phyloP scores from a whole-genome alignment of 495 filamentous ascomycete genomes.

The Collariella sp. region DNA sequence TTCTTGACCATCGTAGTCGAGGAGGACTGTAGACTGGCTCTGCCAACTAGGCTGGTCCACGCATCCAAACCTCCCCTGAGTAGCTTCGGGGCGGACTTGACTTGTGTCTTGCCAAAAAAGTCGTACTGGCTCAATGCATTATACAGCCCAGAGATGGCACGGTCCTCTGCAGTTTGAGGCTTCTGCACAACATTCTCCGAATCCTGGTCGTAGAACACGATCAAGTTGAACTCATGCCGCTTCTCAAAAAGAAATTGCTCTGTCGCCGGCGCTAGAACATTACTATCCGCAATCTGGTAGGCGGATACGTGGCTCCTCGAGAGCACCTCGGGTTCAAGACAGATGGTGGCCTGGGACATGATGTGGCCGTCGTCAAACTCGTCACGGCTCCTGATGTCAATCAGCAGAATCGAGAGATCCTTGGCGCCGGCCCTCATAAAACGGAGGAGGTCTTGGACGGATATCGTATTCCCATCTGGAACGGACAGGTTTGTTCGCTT shows the following conservation, averaged over 20 bases:
- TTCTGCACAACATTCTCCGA: conserved; percentile 41
- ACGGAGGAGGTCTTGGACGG: conserved; percentile 53
- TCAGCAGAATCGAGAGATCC: conserved; percentile 58
- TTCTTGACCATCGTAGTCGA: conserved; percentile 10
- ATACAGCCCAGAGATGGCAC: conserved; percentile 58
- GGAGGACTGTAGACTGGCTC: conserved; percentile 48
- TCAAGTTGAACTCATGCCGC: conserved; percentile 70
- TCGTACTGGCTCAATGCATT: conserved; percentile 77
- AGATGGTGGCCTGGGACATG: conserved; percentile 69
- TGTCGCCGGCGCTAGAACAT: conserved; percentile 65
- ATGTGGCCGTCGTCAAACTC: conserved; percentile 86
- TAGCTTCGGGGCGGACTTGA: conserved; percentile 57
- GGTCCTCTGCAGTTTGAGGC: conserved; percentile 38
- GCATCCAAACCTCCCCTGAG: conserved; percentile 74
- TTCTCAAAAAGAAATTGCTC: conserved; percentile 69
- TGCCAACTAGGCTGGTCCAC: conserved; percentile 73
- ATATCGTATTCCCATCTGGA: conserved; percentile 55
- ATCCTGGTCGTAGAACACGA: conserved; percentile 82
- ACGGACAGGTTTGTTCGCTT: conserved; percentile 30
- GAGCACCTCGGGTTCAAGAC: conserved; percentile 74
- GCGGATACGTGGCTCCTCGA: conserved; percentile 72
- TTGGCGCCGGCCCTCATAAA: conserved; percentile 45
- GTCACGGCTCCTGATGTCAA: conserved; percentile 77
- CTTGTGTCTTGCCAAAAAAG: conserved; percentile 52
- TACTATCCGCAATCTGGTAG: conserved; percentile 70